Evolutionary conservation across 768 basidiomycete genomes (phyloP).

Genomic region (Podaxis pistillaris): DNA sequence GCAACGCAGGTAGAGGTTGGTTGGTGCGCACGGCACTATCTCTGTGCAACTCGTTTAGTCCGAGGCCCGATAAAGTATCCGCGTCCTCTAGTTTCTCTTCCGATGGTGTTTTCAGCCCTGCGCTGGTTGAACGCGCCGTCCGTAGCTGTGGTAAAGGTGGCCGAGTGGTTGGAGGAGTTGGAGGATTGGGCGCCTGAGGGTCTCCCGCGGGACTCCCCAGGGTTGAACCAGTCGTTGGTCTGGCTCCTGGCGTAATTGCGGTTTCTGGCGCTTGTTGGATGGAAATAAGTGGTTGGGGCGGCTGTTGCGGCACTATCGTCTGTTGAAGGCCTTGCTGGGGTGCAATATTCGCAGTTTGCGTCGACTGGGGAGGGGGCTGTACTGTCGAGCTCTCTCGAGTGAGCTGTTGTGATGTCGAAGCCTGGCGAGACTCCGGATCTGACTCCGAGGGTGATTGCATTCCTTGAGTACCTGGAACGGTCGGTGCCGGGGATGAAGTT

Average conservation of each 20-base stretch:
- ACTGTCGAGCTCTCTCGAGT: background rate
- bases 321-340: background rate
- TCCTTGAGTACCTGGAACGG: background rate
- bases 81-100: conserved; percentile 11
- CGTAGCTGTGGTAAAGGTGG: background rate
- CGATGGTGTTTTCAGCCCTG: background rate
- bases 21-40: conserved; percentile 9
- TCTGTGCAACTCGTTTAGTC: conserved; percentile 8
- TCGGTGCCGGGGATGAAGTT: background rate
- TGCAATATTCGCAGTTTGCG: background rate
- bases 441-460: background rate
- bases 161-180: background rate
- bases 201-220: background rate
- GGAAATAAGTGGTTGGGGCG: background rate
- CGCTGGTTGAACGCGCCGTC: background rate
- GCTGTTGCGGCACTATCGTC: background rate
- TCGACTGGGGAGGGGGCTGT: background rate
- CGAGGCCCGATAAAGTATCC: conserved; percentile 12
- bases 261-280: background rate
- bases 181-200: background rate
- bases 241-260: background rate
- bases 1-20: conserved; percentile 13
- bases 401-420: background rate
- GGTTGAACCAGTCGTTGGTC: conserved; percentile 3
- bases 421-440: background rate